Conservation (phyloP, 2,329 filamentous ascomycete species). For the Hypomyces rosellus region DNA sequence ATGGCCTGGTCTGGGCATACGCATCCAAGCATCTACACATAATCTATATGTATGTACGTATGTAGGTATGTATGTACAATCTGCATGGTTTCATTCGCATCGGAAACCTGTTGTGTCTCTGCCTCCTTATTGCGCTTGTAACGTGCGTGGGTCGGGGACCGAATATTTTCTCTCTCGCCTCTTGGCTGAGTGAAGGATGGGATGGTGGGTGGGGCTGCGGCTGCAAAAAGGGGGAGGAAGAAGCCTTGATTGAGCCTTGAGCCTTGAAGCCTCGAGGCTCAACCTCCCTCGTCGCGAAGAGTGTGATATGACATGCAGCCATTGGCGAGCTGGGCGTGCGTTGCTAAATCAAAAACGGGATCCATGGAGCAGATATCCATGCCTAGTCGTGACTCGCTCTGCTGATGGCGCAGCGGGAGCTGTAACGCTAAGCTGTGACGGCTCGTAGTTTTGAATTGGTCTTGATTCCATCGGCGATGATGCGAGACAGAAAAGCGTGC, state of each 20-base stretch:
- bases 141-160: not conserved
- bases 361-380: not conserved
- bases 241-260: too few species aligned
- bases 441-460: conserved; percentile 2
- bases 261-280: too few species aligned
- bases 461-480: conserved; percentile 1
- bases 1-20: too few species aligned
- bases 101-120: conserved; percentile 5
- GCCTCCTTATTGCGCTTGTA: conserved; percentile 1
- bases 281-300: too few species aligned
- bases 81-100: not conserved
- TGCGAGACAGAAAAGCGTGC: too few species aligned
- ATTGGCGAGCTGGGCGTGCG: conserved; percentile 4
- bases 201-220: conserved; percentile 8
- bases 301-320: conserved; percentile 10
- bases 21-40: too few species aligned
- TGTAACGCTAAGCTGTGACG: conserved; percentile 9
- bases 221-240: conserved; percentile 1
- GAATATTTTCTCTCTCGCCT: conserved; percentile 6
- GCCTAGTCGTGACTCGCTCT: conserved; percentile 6
- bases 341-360: not conserved
- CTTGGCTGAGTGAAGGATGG: not conserved
- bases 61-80: not conserved
- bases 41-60: too few species aligned
- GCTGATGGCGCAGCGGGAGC: conserved; percentile 2